Percentiles rank a stretch among this genome's conserved stretches.
These are phyloP conservation scores for Coccomyxa sp. DNA, from an alignment of 139 green algal species.

Conservation along the genomic window DNA sequence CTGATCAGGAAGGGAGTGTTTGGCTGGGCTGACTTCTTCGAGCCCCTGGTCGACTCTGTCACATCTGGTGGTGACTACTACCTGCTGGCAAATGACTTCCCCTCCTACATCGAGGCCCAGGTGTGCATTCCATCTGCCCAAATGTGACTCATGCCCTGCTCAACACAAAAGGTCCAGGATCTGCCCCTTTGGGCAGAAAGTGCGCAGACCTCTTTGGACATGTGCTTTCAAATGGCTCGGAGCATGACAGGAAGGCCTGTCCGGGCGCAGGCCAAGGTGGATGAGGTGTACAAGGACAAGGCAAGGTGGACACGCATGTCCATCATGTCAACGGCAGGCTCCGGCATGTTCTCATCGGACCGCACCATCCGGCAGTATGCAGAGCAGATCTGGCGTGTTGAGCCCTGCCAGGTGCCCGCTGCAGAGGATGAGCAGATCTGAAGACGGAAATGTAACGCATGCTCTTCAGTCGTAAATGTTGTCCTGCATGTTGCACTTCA, in stretches of 20 bases:
- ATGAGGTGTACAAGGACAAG: constrained; percentile 63
- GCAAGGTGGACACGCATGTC: constrained; percentile 72
- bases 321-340: constrained; percentile 88
- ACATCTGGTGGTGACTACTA: constrained; percentile 85
- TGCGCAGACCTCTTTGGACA: no score
- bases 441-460: no score
- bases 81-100: constrained; percentile 97
- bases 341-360: constrained; percentile 92
- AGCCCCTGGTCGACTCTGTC: constrained; percentile 73
- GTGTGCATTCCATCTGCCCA: neutral
- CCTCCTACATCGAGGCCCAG: constrained; percentile 85
- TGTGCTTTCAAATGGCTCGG: no score
- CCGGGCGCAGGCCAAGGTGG: constrained; percentile 54
- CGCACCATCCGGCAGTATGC: constrained; percentile 95
- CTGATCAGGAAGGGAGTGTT: constrained; percentile 83
- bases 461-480: no score
- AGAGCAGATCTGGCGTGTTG: constrained; percentile 36
- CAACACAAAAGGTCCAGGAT: no score
- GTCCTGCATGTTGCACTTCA: no score
- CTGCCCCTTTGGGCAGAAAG: no score
- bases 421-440: neutral
- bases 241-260: neutral
- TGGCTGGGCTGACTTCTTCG: constrained; percentile 95
- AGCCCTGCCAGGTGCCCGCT: constrained; percentile 31
- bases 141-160: neutral